phyloP scores from a whole-genome alignment of 1,284 basidiomycete species.

The Phylloboletellus chloephorus region DNA sequence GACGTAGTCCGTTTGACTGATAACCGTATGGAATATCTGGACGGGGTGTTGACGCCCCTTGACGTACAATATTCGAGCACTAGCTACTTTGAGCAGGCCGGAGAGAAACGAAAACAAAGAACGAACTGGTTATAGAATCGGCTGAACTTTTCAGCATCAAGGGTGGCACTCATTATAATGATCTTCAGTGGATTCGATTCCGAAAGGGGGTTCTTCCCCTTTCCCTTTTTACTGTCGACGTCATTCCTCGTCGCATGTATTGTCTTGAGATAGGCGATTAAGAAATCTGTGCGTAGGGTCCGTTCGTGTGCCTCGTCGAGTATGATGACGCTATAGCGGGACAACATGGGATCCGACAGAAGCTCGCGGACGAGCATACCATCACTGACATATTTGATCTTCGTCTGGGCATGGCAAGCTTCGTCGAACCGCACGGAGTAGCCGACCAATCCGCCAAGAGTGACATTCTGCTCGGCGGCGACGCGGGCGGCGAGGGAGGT shows the following conservation, averaged over 20 bases:
- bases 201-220: slow-evolving; percentile 33
- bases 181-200: slow-evolving; percentile 70
- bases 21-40: slow-evolving; percentile 66
- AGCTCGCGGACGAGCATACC: slow-evolving; percentile 94
- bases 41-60: slow-evolving; percentile 95
- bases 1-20: slow-evolving; percentile 79
- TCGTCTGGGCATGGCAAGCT: slow-evolving; percentile 59
- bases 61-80: slow-evolving; percentile 84
- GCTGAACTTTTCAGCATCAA: slow-evolving; percentile 93
- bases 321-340: slow-evolving; percentile 84
- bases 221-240: slow-evolving; percentile 37
- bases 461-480: slow-evolving; percentile 72
- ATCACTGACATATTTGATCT: slow-evolving; percentile 94
- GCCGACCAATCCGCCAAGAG: slow-evolving; percentile 74
- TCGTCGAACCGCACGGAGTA: slow-evolving; percentile 98
- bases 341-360: slow-evolving; percentile 71
- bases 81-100: slow-evolving; percentile 36
- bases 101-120: background rate
- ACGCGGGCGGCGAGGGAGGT: slow-evolving; percentile 90
- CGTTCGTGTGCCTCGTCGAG: slow-evolving; percentile 98
- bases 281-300: slow-evolving; percentile 88
- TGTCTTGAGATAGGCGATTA: slow-evolving; percentile 89
- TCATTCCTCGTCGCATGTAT: slow-evolving; percentile 71
- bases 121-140: slow-evolving; percentile 78
- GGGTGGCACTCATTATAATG: slow-evolving; percentile 95